These are phyloP conservation scores for Ogataea pignaliae DNA, from an alignment of 805 yeast species.

Conservation along the genomic window DNA sequence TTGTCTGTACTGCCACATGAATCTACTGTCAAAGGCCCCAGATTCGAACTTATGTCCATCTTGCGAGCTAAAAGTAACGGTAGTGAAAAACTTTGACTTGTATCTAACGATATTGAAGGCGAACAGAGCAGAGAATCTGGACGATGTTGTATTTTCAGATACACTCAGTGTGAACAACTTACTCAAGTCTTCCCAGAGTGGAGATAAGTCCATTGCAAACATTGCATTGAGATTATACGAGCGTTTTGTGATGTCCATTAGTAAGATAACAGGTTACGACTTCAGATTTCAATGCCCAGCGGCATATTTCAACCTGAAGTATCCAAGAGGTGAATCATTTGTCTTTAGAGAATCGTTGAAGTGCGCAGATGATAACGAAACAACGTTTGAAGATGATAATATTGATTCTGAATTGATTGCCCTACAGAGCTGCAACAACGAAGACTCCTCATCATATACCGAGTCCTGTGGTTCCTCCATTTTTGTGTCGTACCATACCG, in stretches of 20 bases:
- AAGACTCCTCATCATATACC: slow-evolving; percentile 1
- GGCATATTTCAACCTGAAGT: slow-evolving; percentile 12
- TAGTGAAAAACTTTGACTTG: slow-evolving; percentile 20
- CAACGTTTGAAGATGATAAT: slow-evolving; percentile 17
- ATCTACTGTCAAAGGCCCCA: slow-evolving; percentile 4
- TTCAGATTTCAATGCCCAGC: slow-evolving; percentile 18
- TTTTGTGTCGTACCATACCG: slow-evolving; percentile 23
- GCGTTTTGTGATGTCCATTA: slow-evolving; percentile 26
- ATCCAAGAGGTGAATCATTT: slow-evolving; percentile 8
- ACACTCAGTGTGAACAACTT: slow-evolving; percentile 16
- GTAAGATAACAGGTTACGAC: slow-evolving; percentile 27
- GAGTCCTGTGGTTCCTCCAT: slow-evolving; percentile 24
- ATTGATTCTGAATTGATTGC: slow-evolving; percentile 22
- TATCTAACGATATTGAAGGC: slow-evolving; percentile 22
- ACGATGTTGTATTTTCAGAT: slow-evolving; percentile 22
- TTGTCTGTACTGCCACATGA: slow-evolving; percentile 12
- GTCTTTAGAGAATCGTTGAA: slow-evolving; percentile 16
- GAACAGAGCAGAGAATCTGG: slow-evolving; percentile 21
- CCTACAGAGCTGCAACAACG: slow-evolving; percentile 16
- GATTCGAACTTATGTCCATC: slow-evolving; percentile 20
- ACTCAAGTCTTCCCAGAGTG: slow-evolving; percentile 17
- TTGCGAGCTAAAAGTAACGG: slow-evolving; percentile 22
- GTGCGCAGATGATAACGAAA: slow-evolving; percentile 18
- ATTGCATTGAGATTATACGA: slow-evolving; percentile 24
- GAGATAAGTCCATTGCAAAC: slow-evolving; percentile 19